These are phyloP conservation scores for Fusarium stilboides DNA, from an alignment of 2,329 filamentous ascomycete species.

Conservation along the genomic window DNA sequence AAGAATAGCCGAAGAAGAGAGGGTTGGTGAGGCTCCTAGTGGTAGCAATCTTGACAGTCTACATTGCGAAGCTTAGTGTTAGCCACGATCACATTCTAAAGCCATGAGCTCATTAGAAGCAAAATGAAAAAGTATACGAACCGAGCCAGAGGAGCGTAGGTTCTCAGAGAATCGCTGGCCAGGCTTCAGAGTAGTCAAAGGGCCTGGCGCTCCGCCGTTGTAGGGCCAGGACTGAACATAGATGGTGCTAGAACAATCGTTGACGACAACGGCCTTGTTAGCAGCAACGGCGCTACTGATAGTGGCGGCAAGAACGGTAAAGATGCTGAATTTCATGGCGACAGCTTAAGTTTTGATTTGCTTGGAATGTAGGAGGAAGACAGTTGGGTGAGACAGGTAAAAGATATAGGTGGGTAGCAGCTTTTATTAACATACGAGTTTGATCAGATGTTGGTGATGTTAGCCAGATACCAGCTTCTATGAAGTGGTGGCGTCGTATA, in stretches of 20 bases:
- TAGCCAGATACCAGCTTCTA: conserved; percentile 10
- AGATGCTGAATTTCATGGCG: conserved; percentile 50
- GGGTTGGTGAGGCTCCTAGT: conserved; percentile 55
- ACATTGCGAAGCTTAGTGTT: background rate
- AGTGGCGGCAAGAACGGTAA: conserved; percentile 50
- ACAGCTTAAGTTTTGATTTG: conserved; percentile 1
- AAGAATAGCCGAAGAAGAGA: conserved; percentile 61
- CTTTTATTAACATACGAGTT: conserved; percentile 10
- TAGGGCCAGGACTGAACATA: conserved; percentile 57
- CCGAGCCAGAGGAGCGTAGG: conserved; percentile 55
- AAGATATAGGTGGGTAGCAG: conserved; percentile 5
- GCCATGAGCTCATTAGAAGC: background rate
- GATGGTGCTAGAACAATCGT: conserved; percentile 52
- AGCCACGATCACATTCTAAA: background rate
- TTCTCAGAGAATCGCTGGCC: conserved; percentile 55
- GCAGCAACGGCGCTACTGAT: conserved; percentile 52
- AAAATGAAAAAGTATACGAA: conserved; percentile 28
- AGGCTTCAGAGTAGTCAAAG: conserved; percentile 52
- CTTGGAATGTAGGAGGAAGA: conserved; percentile 1
- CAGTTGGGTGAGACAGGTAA: background rate
- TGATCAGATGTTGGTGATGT: background rate
- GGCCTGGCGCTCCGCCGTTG: conserved; percentile 51
- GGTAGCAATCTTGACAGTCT: conserved; percentile 60
- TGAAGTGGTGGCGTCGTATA: conserved; percentile 7
- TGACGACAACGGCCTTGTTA: conserved; percentile 55